Percentiles rank a stretch among this genome's conserved stretches.
phyloP scores from a whole-genome alignment of 2,329 filamentous ascomycete genomes.

The Exophiala alcalophila region DNA sequence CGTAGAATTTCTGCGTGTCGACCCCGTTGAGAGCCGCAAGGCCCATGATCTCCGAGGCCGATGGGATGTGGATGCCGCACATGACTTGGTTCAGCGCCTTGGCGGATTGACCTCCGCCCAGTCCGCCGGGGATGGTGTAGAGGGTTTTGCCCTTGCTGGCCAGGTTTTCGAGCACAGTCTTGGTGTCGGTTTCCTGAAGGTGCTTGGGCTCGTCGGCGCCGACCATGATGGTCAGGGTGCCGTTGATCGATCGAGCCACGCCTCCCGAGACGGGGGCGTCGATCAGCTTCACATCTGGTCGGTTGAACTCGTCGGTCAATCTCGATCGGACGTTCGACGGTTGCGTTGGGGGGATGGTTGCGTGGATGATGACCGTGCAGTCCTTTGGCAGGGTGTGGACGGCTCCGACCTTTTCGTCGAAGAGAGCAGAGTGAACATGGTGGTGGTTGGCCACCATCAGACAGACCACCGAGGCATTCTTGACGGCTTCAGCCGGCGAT shows the following conservation, averaged over 20 bases:
- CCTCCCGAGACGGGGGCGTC: conserved; percentile 73
- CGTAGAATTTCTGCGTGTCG: conserved; percentile 44
- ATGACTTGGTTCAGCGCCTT: conserved; percentile 64
- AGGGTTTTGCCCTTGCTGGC: conserved; percentile 58
- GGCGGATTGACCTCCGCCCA: conserved; percentile 61
- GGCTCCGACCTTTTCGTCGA: conserved; percentile 55
- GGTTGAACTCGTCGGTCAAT: conserved; percentile 51
- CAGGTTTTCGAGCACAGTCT: conserved; percentile 61
- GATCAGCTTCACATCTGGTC: conserved; percentile 64
- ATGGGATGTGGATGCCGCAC: conserved; percentile 61
- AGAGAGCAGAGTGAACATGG: conserved; percentile 65
- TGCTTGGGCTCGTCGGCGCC: conserved; percentile 55
- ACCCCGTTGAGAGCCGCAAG: conserved; percentile 58
- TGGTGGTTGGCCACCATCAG: conserved; percentile 74
- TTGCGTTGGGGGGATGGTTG: conserved; percentile 67
- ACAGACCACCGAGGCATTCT: conserved; percentile 25
- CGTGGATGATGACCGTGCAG: conserved; percentile 64
- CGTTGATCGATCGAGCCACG: conserved; percentile 64
- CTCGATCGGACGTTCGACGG: conserved; percentile 59
- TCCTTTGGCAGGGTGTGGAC: conserved; percentile 51
- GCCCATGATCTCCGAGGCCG: conserved; percentile 59
- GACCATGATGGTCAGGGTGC: conserved; percentile 73
- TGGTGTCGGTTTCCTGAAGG: conserved; percentile 51
- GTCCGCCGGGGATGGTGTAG: conserved; percentile 58
- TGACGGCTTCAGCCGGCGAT: conserved; percentile 59